Evolutionary conservation across 78 protist species (phyloP), one percentile per base, ranked within the genome.

Genomic region (Thecamonas trahens): DNA sequence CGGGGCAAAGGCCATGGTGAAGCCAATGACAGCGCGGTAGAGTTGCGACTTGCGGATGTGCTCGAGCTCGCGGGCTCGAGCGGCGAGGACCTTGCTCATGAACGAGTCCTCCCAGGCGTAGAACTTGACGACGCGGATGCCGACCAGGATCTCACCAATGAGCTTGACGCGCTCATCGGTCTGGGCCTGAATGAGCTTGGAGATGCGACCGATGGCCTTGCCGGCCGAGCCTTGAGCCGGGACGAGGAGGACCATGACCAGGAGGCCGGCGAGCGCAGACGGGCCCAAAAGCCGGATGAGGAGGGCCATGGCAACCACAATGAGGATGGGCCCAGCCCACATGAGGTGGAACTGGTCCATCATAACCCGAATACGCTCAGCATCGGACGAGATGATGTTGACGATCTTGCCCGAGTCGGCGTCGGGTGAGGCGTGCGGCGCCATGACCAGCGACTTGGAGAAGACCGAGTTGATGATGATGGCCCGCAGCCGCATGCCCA

Each of bases 21-120:
- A n/a, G 6, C 57, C 3, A 5, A 35, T 39, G 44, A 70, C 38
- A 20, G 87, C 87, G 42, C 68, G 68, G 58, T 72, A 60, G 67
- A 54, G 61, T 18, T 59, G 58, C 20, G 55, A 32, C 13, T 18
- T 32, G 13, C 40, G 61, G 64, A 86, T 67, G 1, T 40, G 47
- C 34, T 17, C 47, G 28, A 82, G 79, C 28, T 76, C 86, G 32
- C n/a, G 22, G 45, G 0, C 26, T 11, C 85, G 73, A 3, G 60
- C 35, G 54, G 9, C 61, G 34, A 11, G 11, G 57, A 87, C 70
- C 20, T 52, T 68, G 28, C 45, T 38, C 63, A 65, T 44, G 31
- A 82, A 87, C 4, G 74, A 50, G 39, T 70, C 62, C 55, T 87
- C 93, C 93, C 93, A 87, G 14, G 87, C 72, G 44, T 72, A 82